Evolutionary conservation across 495 filamentous ascomycete genomes (phyloP).

Genomic region (Aspergillus indologenus): DNA sequence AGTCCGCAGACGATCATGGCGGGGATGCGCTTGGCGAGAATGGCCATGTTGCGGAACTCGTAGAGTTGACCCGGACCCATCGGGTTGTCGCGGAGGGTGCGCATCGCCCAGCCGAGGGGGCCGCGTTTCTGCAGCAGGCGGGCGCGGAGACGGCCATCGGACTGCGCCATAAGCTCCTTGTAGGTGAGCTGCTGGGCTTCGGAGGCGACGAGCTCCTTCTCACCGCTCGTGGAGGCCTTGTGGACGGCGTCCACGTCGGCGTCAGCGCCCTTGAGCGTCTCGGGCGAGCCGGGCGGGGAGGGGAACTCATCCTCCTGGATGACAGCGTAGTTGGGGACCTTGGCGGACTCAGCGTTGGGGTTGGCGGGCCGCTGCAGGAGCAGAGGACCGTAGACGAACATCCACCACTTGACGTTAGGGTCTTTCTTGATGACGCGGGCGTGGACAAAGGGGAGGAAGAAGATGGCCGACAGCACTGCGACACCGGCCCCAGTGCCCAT

Average conservation of each 20-base stretch:
- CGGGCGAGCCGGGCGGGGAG: conserved; percentile 23
- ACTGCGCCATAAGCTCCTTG: conserved; percentile 52
- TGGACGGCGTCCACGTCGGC: conserved; percentile 16
- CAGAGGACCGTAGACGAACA: conserved; percentile 50
- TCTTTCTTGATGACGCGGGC: conserved; percentile 55
- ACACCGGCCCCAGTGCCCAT: conserved; percentile 53
- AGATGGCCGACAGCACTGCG: conserved; percentile 48
- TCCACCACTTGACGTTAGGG: conserved; percentile 50
- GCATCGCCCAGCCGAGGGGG: conserved; percentile 70
- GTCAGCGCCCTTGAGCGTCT: conserved; percentile 33
- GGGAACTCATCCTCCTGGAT: conserved; percentile 40
- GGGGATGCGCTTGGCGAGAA: conserved; percentile 56
- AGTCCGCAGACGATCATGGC: conserved; percentile 52
- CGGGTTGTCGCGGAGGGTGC: conserved; percentile 63
- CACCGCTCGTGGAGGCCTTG: conserved; percentile 26
- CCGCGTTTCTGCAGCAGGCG: conserved; percentile 55
- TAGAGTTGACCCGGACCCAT: conserved; percentile 65
- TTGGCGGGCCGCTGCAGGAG: conserved; percentile 47
- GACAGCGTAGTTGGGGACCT: conserved; percentile 54
- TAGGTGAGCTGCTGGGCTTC: conserved; percentile 50
- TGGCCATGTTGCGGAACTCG: conserved; percentile 62
- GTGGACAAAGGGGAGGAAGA: conserved; percentile 59
- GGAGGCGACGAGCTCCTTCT: conserved; percentile 42
- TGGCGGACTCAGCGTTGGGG: conserved; percentile 38
- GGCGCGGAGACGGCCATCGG: conserved; percentile 47